Evolutionary conservation across 2,329 filamentous ascomycete species (phyloP).

Genomic region (Hymenoscyphus infarciens): DNA sequence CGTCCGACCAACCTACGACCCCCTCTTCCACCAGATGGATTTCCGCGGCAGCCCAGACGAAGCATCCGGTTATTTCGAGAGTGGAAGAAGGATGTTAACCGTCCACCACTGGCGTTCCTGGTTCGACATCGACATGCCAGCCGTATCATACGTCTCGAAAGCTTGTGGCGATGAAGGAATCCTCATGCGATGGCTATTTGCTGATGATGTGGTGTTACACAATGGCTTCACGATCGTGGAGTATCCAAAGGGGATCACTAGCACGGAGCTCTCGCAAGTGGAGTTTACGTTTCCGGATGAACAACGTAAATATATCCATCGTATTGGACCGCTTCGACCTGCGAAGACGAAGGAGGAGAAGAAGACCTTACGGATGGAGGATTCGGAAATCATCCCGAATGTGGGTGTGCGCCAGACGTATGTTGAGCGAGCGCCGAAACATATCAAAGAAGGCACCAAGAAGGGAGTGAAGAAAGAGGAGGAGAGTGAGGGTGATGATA

Average conservation of each 20-base stretch:
- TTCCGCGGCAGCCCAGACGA: conserved; percentile 21
- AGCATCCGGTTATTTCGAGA: conserved; percentile 27
- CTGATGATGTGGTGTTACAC: conserved; percentile 40
- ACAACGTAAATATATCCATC: conserved; percentile 43
- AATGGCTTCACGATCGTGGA: conserved; percentile 40
- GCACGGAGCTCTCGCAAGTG: conserved; percentile 30
- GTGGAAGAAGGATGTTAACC: conserved; percentile 25
- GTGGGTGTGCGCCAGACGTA: conserved; percentile 27
- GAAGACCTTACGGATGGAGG: conserved; percentile 37
- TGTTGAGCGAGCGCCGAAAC: conserved; percentile 14
- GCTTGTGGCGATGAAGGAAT: conserved; percentile 34
- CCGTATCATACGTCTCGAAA: conserved; percentile 16
- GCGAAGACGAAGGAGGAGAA: conserved; percentile 48
- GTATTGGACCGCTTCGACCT: conserved; percentile 49
- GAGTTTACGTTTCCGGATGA: conserved; percentile 40
- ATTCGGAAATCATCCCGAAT: conserved; percentile 17
- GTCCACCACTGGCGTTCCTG: conserved; percentile 31
- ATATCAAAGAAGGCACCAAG: not conserved
- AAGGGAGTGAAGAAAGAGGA: not conserved
- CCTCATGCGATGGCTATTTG: conserved; percentile 42
- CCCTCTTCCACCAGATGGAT: conserved; percentile 30
- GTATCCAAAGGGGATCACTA: conserved; percentile 21
- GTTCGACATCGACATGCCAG: conserved; percentile 25
- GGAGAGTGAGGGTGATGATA: conserved; percentile 14
- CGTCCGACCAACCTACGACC: conserved; percentile 25